These are phyloP conservation scores for Ceratobasidium sp. DNA, from an alignment of 1,284 basidiomycete species.

Conservation along the genomic window DNA sequence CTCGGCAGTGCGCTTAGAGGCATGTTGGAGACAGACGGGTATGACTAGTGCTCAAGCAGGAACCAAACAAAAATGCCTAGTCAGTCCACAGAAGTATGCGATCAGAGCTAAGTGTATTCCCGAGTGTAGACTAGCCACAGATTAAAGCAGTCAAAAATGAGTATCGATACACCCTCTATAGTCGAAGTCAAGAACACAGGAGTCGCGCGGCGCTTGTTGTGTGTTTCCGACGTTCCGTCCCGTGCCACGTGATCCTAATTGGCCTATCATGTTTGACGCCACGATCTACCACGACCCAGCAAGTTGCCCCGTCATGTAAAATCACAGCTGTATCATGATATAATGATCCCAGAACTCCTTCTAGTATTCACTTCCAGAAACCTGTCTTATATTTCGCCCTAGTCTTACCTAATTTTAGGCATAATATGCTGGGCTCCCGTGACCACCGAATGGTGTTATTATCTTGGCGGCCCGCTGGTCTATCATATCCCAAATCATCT, in stretches of 20 bases:
- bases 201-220: conserved; percentile 46
- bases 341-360: background rate
- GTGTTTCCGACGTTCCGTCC: conserved; percentile 44
- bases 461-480: background rate
- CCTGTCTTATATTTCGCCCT: background rate
- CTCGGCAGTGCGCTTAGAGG: conserved; percentile 34
- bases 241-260: conserved; percentile 44
- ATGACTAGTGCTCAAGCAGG: conserved; percentile 31
- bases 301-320: background rate
- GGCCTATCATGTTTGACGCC: background rate
- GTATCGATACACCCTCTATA: conserved; percentile 30
- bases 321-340: background rate
- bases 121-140: conserved; percentile 1
- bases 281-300: conserved; percentile 20
- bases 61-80: conserved; percentile 34
- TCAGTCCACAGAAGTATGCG: background rate
- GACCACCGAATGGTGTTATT: conserved; percentile 12
- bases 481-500: background rate
- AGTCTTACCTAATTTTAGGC: background rate
- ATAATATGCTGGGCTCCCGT: background rate
- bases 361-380: background rate
- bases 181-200: conserved; percentile 45
- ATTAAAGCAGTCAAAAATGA: conserved; percentile 13
- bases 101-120: background rate
- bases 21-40: conserved; percentile 23